Evolutionary conservation across 2,329 filamentous ascomycete genomes (phyloP), one percentile per base, ranked within the genome.

Genomic region (Aspergillus oerlinghausenensis): DNA sequence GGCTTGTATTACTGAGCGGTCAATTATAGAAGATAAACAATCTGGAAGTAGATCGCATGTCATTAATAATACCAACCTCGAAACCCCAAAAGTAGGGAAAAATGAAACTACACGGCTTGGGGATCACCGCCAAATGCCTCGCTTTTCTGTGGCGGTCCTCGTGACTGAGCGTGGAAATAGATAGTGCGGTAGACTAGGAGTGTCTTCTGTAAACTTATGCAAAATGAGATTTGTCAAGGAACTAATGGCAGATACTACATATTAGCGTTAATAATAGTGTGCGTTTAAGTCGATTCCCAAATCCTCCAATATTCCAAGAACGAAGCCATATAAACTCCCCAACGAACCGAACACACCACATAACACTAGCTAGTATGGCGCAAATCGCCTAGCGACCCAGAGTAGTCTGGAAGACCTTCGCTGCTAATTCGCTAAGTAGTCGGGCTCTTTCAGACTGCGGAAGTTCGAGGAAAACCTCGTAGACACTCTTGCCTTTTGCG

Each of bases 401-500:
- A n/a, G 70, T 72, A 51, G 72, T 67, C 52, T 75, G 73, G 70
- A 97, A 92, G 1, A 97, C 88, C 74, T 90, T 93, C 29, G 87
- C 86, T 1, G 93, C 93, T 69, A 97, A 75, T 74, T 95, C 89
- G 70, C 87, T 88, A 59, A 97, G 79, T 67, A 99, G 75, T 72
- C 86, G 86, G 54, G 91, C 86, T 69, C 90, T 88, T 68, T 96
- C 92, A 51, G 81, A 82, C 73, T 91, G 88, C 51, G 92, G 92
- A 68, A 99, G 79, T 66, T 96, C 89, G 80, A 90, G 68, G 72
- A 93, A 97, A 17, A 97, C 94, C 28, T 86, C 81, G 74, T 95
- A 97, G 5, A 99, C 94, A 70, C 90, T 96, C 86, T 97, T 97
- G 23, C 92, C 92, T 75, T 87, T 92, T 32, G 89, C 86, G 76